A percentile compares a stretch with the other conserved stretches of the same genome.
Evolutionary conservation across 768 basidiomycete species (phyloP).

Genomic region (Pulveroboletus ravenelii): DNA sequence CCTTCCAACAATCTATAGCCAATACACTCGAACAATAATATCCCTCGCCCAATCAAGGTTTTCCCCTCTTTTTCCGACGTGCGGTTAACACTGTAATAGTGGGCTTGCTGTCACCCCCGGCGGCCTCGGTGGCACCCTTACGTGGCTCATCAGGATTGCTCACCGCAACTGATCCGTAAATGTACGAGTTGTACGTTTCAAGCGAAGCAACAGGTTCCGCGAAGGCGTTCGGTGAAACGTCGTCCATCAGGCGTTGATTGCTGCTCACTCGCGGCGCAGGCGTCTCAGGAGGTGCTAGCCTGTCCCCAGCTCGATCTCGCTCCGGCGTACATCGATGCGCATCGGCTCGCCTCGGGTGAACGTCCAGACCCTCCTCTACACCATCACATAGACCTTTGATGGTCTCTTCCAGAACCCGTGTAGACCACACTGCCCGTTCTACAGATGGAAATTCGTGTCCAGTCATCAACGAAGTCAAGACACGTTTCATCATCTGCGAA

Average conservation of each 20-base stretch:
- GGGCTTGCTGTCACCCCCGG: constrained; percentile 8
- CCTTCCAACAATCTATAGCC: constrained; percentile 4
- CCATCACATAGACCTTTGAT: constrained; percentile 72
- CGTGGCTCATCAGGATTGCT: constrained; percentile 40
- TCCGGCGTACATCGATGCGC: constrained; percentile 41
- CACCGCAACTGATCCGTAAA: constrained; percentile 55
- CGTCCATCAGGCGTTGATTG: constrained; percentile 29
- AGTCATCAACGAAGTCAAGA: constrained; percentile 63
- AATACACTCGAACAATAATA: too few relatives aligned
- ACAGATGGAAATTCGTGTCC: constrained; percentile 73
- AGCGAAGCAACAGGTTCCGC: constrained; percentile 58
- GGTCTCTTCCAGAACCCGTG: constrained; percentile 63
- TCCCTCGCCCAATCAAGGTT: constrained; percentile 19
- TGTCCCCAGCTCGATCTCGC: constrained; percentile 20
- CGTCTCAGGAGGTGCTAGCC: constrained; percentile 47
- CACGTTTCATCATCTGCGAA: constrained; percentile 60
- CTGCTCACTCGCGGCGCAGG: constrained; percentile 38
- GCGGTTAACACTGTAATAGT: constrained; percentile 56
- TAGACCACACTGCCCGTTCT: constrained; percentile 62
- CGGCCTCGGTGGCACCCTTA: constrained; percentile 12
- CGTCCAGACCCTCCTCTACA: constrained; percentile 28
- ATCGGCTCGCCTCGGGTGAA: constrained; percentile 17
- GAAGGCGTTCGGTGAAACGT: constrained; percentile 63
- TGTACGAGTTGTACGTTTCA: constrained; percentile 55
- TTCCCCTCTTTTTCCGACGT: constrained; percentile 49